phyloP scores from a whole-genome alignment of 495 filamentous ascomycete genomes.

The Lasiosphaeria miniovina region DNA sequence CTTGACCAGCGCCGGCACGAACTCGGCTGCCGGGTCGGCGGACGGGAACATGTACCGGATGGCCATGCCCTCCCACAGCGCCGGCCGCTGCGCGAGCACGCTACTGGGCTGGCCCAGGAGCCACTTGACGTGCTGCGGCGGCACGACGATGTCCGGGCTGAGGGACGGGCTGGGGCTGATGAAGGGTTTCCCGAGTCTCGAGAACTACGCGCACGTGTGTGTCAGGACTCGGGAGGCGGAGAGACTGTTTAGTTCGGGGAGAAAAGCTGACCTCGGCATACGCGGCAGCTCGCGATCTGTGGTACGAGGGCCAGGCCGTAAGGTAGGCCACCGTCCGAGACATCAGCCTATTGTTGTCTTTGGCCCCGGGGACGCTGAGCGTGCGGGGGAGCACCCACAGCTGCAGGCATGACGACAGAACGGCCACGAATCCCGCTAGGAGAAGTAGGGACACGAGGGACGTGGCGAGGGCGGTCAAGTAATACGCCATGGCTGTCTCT shows the following conservation, averaged over 20 bases:
- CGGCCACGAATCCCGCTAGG: background rate
- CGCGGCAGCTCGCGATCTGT: background rate
- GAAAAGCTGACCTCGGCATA: background rate
- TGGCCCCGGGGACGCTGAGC: background rate
- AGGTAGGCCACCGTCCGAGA: background rate
- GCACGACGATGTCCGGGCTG: background rate
- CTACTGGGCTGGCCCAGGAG: background rate
- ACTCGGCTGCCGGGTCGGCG: background rate
- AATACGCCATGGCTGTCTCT: too few species aligned
- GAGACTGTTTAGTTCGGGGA: background rate
- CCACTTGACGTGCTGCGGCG: background rate
- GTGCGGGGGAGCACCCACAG: background rate
- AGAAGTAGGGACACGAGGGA: background rate
- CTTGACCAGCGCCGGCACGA: background rate
- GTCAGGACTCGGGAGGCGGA: background rate
- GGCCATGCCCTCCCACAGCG: slow-evolving; percentile 1
- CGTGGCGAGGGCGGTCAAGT: background rate
- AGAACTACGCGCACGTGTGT: background rate
- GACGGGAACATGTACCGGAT: background rate
- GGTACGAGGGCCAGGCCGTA: background rate
- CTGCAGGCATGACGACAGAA: background rate
- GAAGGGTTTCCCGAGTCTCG: background rate
- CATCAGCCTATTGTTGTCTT: background rate
- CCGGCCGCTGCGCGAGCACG: background rate
- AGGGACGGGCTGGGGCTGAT: background rate